Evolutionary conservation across 2,329 filamentous ascomycete genomes (phyloP).

Genomic region (Sphaerulina vaccinii): DNA sequence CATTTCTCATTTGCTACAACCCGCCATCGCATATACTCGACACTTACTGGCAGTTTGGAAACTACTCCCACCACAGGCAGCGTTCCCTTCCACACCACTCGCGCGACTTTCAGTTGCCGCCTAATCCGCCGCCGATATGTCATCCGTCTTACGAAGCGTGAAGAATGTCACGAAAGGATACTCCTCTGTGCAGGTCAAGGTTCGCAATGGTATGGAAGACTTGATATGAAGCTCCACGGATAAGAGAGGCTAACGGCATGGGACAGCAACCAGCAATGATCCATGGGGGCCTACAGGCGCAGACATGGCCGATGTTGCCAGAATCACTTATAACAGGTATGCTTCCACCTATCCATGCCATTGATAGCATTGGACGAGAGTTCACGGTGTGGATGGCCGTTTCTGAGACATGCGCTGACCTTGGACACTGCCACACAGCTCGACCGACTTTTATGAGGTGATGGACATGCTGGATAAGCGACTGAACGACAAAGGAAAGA

Average conservation of each 20-base stretch:
- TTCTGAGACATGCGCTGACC: neutral
- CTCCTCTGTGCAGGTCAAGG: conserved; percentile 93
- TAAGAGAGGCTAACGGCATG: conserved; percentile 20
- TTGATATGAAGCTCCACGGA: conserved; percentile 31
- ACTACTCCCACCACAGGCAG: too few species aligned
- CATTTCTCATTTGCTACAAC: too few species aligned
- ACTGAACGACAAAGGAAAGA: conserved; percentile 98
- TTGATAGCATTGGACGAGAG: neutral
- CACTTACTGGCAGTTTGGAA: too few species aligned
- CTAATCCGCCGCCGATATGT: conserved; percentile 61
- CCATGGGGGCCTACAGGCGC: conserved; percentile 97
- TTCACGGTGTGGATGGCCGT: neutral
- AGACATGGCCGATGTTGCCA: conserved; percentile 98
- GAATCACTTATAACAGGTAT: conserved; percentile 96
- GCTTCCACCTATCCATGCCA: conserved; percentile 32
- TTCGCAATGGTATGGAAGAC: conserved; percentile 74
- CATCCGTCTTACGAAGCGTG: conserved; percentile 93
- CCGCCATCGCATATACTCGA: too few species aligned
- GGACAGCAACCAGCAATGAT: conserved; percentile 93
- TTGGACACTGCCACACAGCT: conserved; percentile 52
- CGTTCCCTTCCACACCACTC: too few species aligned
- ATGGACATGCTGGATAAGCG: conserved; percentile 99
- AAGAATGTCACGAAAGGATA: conserved; percentile 99
- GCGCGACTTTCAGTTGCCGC: conserved; percentile 13
- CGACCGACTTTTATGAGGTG: conserved; percentile 97